Evolutionary conservation across 345 rosid genomes (phyloP), one percentile per base, ranked within the genome.

Genomic region (Gossypium australe): DNA sequence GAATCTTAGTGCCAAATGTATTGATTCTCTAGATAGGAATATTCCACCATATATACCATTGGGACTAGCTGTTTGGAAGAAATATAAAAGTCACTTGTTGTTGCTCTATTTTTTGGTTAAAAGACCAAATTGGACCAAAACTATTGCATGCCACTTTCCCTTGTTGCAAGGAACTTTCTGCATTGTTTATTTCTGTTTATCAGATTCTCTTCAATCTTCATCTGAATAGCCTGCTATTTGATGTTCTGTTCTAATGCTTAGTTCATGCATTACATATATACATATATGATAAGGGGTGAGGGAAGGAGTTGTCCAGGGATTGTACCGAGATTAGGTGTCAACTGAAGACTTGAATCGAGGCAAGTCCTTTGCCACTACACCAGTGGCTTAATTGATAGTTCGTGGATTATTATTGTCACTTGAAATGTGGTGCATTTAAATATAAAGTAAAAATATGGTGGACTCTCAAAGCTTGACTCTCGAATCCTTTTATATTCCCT

Each of bases 21-120:
- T 43, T 68, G 51, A 67, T 75, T 74, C 52, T 64, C 29, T 34
- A 62, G 60, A 24, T 59, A 75, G 72, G 87, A 82, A 86, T 88
- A 86, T 88, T 79, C 89, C 74, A 3, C 68, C 71, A 34, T 7
- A 65, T 80, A 80, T 84, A 38, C 81, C 82, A 73, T 79, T 55
- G 69, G 76, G 80, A 78, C 66, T 76, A 55, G 73, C 57, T 74
- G 58, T 76, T 22, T 1, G 48, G 60, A 57, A 70, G 71, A 78
- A 68, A 11, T 16, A 20, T 51, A 72, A 77, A 78, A 82, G 87
- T 79, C 86, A 79, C 79, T 47, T 53, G 6, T 29, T 78, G 80
- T 59, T 70, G 73, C 74, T 67, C 65, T 34, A 5, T 62, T 75
- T 80, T 52, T 71, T 72, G 24, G 67, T 72, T 77, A 27, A 56